These are phyloP conservation scores for Elongisporangium anandrum DNA, from an alignment of 352 stramenopile genomes.

Conservation along the genomic window DNA sequence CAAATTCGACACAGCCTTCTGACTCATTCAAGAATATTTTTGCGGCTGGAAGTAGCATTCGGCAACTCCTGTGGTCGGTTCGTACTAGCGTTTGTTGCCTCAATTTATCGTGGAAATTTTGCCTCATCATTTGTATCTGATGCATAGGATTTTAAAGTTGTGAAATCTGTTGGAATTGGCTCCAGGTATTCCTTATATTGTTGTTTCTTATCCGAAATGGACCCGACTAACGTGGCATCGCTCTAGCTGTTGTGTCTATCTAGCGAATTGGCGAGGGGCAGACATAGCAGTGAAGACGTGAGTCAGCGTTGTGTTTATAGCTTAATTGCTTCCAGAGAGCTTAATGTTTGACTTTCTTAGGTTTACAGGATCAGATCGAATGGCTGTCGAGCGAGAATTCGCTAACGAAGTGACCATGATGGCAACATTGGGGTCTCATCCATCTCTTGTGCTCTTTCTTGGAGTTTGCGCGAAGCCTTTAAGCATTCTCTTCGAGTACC, in stretches of 20 bases:
- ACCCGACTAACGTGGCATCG: not conserved
- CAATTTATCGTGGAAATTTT: not conserved
- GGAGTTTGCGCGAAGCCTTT: conserved; percentile 54
- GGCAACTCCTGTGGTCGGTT: conserved; percentile 24
- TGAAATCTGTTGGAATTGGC: conserved; percentile 57
- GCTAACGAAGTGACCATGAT: conserved; percentile 77
- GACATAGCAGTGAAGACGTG: conserved; percentile 79
- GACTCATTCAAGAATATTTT: conserved; percentile 12
- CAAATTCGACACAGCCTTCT: conserved; percentile 9
- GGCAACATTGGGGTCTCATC: conserved; percentile 52
- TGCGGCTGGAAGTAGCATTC: conserved; percentile 14
- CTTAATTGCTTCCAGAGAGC: not conserved
- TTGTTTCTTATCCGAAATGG: not conserved
- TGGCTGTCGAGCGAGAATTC: conserved; percentile 62
- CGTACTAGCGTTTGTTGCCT: not conserved
- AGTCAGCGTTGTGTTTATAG: conserved; percentile 2
- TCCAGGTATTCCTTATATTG: conserved; percentile 38
- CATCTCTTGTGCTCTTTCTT: conserved; percentile 67
- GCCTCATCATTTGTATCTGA: not conserved
- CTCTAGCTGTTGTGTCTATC: conserved; percentile 68
- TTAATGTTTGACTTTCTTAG: conserved; percentile 13
- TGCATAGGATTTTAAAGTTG: conserved; percentile 26
- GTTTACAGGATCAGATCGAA: conserved; percentile 44
- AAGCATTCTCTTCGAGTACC: conserved; percentile 70
- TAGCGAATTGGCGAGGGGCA: conserved; percentile 65